phyloP scores from a whole-genome alignment of 202 grass and related monocot genomes.

The Cymbopogon flexuosus region DNA sequence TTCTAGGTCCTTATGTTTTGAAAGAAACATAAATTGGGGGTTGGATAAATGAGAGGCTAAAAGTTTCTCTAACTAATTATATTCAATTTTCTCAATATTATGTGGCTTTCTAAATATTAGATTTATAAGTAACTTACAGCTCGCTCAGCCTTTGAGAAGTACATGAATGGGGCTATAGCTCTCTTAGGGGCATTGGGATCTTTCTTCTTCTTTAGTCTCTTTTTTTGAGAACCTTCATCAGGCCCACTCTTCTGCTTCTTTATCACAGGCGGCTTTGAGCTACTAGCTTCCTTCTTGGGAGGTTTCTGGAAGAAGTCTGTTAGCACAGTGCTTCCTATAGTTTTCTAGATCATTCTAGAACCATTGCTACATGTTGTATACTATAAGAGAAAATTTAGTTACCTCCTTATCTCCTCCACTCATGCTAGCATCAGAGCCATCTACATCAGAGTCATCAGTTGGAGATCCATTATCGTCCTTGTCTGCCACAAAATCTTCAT shows the following conservation, averaged over 20 bases:
- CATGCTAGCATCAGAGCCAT: constrained; percentile 78
- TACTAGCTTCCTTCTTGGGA: constrained; percentile 51
- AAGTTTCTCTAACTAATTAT: not conserved
- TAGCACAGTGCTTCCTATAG: not conserved
- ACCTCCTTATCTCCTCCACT: constrained; percentile 74
- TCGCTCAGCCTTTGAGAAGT: constrained; percentile 92
- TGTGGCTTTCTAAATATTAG: not conserved
- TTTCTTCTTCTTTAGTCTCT: constrained; percentile 83
- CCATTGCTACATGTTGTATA: not conserved
- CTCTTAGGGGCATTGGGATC: constrained; percentile 97
- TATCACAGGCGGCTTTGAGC: constrained; percentile 52
- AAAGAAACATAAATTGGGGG: not conserved
- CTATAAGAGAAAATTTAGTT: constrained; percentile 18
- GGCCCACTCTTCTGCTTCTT: constrained; percentile 49
- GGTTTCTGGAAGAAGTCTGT: constrained; percentile 43
- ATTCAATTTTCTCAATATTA: not conserved
- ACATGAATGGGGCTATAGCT: constrained; percentile 84
- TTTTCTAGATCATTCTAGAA: not conserved
- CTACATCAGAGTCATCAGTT: constrained; percentile 80
- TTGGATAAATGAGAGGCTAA: not conserved
- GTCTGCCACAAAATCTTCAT: constrained; percentile 95
- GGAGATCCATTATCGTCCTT: constrained; percentile 92
- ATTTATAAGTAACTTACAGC: constrained; percentile 44
- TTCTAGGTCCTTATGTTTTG: not conserved
- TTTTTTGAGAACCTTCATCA: constrained; percentile 72